A percentile compares a stretch with the other conserved stretches of the same genome.
Conservation (phyloP, 1,284 basidiomycete genomes). For the Cutaneotrichosporon sp. region DNA sequence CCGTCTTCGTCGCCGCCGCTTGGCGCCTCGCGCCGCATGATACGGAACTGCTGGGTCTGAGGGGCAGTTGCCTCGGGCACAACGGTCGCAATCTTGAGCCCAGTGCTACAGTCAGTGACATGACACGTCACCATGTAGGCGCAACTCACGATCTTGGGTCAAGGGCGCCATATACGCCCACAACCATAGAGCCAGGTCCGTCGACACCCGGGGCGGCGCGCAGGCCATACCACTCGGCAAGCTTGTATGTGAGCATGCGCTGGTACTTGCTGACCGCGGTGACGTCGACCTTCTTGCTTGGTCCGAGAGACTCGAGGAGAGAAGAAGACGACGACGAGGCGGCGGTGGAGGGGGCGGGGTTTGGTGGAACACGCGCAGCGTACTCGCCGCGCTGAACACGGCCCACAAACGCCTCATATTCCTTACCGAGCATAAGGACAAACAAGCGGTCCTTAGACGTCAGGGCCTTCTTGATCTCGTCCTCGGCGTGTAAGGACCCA, state of each 20-base stretch:
- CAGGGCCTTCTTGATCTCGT: conserved; percentile 35
- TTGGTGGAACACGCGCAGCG: conserved; percentile 5
- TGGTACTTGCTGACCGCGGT: conserved; percentile 36
- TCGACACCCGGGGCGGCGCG: conserved; percentile 26
- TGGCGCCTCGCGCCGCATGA: conserved; percentile 36
- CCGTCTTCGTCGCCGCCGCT: conserved; percentile 14
- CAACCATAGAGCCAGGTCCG: conserved; percentile 23
- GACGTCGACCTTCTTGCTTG: conserved; percentile 22
- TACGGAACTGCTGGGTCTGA: conserved; percentile 32
- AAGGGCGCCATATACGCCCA: conserved; percentile 32
- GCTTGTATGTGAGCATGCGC: conserved; percentile 45
- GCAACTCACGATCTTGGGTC: conserved; percentile 29
- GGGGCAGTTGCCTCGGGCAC: conserved; percentile 17
- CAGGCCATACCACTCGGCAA: conserved; percentile 44
- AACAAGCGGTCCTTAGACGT: conserved; percentile 40
- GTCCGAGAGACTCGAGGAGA: conserved; percentile 18
- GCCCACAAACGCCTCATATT: conserved; percentile 37
- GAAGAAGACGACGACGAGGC: conserved; percentile 3
- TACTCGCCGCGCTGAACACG: conserved; percentile 20
- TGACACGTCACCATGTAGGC: not conserved
- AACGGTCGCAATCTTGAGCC: conserved; percentile 15
- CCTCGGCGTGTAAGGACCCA: conserved; percentile 30
- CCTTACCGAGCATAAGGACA: conserved; percentile 37
- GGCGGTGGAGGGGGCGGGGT: conserved; percentile 1
- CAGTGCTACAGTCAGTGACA: conserved; percentile 21